Base-by-base conservation (phyloP, 2,329 filamentous ascomycete genomes). In the Parascedosporium putredinis region DNA sequence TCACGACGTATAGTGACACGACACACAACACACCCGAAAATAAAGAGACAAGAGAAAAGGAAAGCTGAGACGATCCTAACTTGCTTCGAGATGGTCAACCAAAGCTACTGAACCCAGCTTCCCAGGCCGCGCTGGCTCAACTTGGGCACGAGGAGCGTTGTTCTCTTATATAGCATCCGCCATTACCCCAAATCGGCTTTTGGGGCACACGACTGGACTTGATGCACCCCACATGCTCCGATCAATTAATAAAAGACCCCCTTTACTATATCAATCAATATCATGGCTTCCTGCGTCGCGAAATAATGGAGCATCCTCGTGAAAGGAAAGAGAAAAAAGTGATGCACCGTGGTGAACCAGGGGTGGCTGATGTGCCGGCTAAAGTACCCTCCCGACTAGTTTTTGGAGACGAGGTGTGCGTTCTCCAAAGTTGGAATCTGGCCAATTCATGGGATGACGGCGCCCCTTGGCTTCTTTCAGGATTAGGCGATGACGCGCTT, bases 401-500 rank as follows among this genome's bases (percentile, higher is more conserved):
- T 22, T 22, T 20, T 42, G 16, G 16, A 10, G 20, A 42, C 38
- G 16, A 18, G 33, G 3, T 20, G 20, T 12, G 38, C 10, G n/a
- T 42, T 20, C 38, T 42, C 3, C 38, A 24, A 42, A 42, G 20
- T n/a, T n/a, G 10, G 12, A 3, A 16, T 38, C 14, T 42, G 16
- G 6, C 38, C 20, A 23, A 42, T 42, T 42, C 1, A 36, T 20
- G n/a, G 16, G 16, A 42, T 20, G 27, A 31, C 12, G 27, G 12
- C 12, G 12, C 27, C 27, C 27, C 12, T 31, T 7, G 6, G 7
- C 27, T 12, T 31, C 27, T 6, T 31, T 31, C n/a, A n/a, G 27
- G 31, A 46, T 31, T 31, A 23, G 44, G 10, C 25, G 44, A 46
- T 27, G 44, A 46, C 44, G 44, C 20, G 44, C 16, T 29, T 8